phyloP scores from a whole-genome alignment of 352 stramenopile genomes.

The Pythium dissotocum region DNA sequence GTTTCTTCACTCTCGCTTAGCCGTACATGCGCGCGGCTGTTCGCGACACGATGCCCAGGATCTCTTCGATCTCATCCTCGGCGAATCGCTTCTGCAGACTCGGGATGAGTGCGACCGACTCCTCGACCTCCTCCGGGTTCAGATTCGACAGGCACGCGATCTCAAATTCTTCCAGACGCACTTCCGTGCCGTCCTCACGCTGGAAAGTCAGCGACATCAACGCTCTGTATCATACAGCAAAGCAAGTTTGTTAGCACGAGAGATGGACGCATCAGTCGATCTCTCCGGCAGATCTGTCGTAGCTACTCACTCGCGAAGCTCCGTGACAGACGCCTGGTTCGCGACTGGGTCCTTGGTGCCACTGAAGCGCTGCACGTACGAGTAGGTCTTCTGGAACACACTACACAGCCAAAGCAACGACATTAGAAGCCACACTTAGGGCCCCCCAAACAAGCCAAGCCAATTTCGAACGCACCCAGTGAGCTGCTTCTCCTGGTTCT shows the following conservation, averaged over 20 bases:
- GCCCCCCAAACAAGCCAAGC: background rate
- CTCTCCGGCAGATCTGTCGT: background rate
- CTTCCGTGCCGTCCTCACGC: constrained; percentile 78
- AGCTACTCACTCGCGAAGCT: constrained; percentile 78
- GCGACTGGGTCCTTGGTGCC: constrained; percentile 90
- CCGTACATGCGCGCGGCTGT: constrained; percentile 87
- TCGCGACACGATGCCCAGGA: constrained; percentile 85
- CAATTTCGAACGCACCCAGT: constrained; percentile 49
- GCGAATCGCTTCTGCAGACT: constrained; percentile 88
- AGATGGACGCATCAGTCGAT: background rate
- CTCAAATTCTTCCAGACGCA: constrained; percentile 89
- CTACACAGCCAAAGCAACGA: constrained; percentile 24
- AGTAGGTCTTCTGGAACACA: constrained; percentile 92
- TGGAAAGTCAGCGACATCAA: constrained; percentile 86
- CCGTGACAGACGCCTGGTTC: constrained; percentile 89
- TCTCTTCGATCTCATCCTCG: constrained; percentile 91
- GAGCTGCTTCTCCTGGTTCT: constrained; percentile 90
- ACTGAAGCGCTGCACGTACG: constrained; percentile 90
- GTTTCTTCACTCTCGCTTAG: constrained; percentile 18
- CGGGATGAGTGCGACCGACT: constrained; percentile 86
- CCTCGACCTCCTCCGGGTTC: constrained; percentile 89
- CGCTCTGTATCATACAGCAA: constrained; percentile 39
- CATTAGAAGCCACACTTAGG: background rate
- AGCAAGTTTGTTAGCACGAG: background rate
- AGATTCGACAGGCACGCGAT: constrained; percentile 89